Conservation (phyloP, 495 filamentous ascomycete species). For the Trichoderma asperelloides region DNA sequence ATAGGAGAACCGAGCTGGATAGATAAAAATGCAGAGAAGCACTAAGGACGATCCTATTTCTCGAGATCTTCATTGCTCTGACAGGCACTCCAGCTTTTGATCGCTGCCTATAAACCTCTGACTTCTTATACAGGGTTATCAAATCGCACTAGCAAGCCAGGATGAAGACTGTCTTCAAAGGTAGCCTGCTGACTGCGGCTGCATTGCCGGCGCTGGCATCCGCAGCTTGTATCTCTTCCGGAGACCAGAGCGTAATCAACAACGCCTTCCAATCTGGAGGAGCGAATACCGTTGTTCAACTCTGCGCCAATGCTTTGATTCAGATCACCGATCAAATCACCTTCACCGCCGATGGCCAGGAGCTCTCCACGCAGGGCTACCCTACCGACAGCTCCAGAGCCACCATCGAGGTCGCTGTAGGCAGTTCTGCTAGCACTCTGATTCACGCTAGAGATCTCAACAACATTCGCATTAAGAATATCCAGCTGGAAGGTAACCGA, state of each 20-base stretch:
- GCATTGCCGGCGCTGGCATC: not conserved
- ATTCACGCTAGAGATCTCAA: slow-evolving; percentile 9
- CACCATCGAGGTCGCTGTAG: not conserved
- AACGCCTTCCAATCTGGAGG: slow-evolving; percentile 11
- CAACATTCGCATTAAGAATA: slow-evolving; percentile 12
- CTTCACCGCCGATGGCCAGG: slow-evolving; percentile 17
- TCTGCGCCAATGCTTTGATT: slow-evolving; percentile 13
- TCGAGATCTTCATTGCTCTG: not conserved
- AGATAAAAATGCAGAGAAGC: not conserved
- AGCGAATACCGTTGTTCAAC: slow-evolving; percentile 12
- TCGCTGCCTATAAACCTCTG: not conserved
- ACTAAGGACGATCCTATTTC: not conserved
- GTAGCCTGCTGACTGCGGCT: slow-evolving; percentile 12
- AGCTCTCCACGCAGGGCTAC: slow-evolving; percentile 17
- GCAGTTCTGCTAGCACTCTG: slow-evolving; percentile 13
- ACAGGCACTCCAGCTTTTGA: not conserved
- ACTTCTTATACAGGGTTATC: not conserved
- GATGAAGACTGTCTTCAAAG: slow-evolving; percentile 7
- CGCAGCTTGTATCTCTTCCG: slow-evolving; percentile 14
- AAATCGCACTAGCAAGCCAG: not conserved
- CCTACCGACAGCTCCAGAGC: slow-evolving; percentile 11
- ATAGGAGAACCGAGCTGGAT: not conserved
- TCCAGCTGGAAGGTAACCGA: slow-evolving; percentile 15
- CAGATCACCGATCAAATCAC: slow-evolving; percentile 13
- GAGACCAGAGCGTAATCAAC: slow-evolving; percentile 16